A percentile compares a stretch with the other conserved stretches of the same genome.
phyloP scores from a whole-genome alignment of 306 rosid species.

The Crataegus laevigata region DNA sequence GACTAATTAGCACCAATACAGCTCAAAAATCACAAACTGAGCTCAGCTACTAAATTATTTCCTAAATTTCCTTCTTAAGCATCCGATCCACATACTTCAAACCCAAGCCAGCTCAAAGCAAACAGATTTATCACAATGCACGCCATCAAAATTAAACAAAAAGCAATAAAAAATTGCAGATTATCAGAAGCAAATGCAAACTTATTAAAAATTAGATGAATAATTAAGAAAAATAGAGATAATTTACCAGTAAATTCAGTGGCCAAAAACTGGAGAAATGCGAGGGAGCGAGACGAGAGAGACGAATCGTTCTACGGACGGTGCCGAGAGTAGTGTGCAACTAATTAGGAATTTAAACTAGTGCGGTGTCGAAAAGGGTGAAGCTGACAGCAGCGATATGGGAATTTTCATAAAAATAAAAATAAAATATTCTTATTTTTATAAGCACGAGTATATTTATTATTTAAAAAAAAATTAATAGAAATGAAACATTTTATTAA shows the following conservation, averaged over 20 bases:
- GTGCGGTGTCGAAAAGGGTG: not conserved
- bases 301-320: constrained; percentile 3
- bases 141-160: constrained; percentile 10
- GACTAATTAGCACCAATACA: too few species aligned
- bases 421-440: not conserved
- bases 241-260: constrained; percentile 12
- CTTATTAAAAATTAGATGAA: not conserved
- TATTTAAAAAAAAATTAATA: too few species aligned
- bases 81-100: constrained; percentile 38
- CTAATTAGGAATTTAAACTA: not conserved
- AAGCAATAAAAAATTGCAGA: not conserved
- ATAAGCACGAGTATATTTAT: not conserved
- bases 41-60: not conserved
- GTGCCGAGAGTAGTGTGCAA: not conserved
- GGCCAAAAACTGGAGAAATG: constrained; percentile 26
- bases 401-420: constrained; percentile 5
- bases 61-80: not conserved
- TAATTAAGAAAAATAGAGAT: not conserved
- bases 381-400: constrained; percentile 16
- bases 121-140: constrained; percentile 31
- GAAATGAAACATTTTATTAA: too few species aligned
- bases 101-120: constrained; percentile 16
- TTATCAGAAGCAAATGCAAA: not conserved
- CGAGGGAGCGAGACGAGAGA: constrained; percentile 1
- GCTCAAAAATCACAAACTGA: not conserved